Evolutionary conservation across 164 flowering plant genomes (phyloP).

Genomic region (Malania oleifera): DNA sequence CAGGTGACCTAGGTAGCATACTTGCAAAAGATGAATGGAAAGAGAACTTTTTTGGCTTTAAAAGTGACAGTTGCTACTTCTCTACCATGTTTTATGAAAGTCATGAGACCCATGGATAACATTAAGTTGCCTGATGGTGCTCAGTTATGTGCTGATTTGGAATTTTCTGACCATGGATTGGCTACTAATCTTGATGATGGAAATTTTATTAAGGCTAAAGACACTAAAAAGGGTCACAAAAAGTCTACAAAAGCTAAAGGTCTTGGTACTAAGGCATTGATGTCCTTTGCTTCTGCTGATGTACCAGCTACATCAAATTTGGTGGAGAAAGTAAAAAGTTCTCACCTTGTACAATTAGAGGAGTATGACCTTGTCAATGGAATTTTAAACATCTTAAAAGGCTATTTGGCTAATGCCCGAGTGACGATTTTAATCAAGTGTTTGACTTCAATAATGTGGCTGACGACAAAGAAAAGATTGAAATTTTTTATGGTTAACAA

Average conservation of each 20-base stretch:
- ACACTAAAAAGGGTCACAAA: constrained; percentile 80
- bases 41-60: too few species aligned
- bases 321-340: constrained; percentile 56
- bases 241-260: constrained; percentile 78
- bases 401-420: too few species aligned
- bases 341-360: constrained; percentile 59
- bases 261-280: constrained; percentile 39
- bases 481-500: neutral
- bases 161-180: too few species aligned
- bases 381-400: too few species aligned
- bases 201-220: constrained; percentile 90
- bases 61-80: too few species aligned
- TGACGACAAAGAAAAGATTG: neutral
- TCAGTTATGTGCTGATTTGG: too few species aligned
- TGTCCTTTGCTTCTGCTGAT: constrained; percentile 39
- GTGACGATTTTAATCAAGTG: constrained; percentile 18
- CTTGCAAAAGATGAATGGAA: too few species aligned
- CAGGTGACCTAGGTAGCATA: too few species aligned
- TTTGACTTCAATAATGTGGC: constrained; percentile 13
- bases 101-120: too few species aligned
- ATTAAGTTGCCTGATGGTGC: too few species aligned
- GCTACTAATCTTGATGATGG: constrained; percentile 45
- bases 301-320: constrained; percentile 44
- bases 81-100: too few species aligned
- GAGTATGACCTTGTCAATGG: too few species aligned